A percentile compares a stretch with the other conserved stretches of the same genome.
These are phyloP conservation scores for Lathyrus oleraceus DNA, from an alignment of 306 rosid species.

Conservation along the genomic window DNA sequence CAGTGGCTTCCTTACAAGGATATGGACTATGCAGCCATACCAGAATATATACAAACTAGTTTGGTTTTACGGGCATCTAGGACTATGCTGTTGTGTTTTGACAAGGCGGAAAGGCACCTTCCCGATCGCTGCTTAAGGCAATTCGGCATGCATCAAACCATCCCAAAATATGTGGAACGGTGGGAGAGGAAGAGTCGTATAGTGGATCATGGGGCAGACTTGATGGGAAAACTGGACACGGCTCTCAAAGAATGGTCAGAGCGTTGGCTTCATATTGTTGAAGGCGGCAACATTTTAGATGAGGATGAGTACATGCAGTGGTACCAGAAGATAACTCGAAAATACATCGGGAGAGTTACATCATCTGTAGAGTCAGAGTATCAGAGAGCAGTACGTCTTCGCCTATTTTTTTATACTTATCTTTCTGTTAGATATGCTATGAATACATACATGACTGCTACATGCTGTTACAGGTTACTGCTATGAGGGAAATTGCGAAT, in stretches of 20 bases:
- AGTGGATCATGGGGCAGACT: slow-evolving; percentile 60
- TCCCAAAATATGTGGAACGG: slow-evolving; percentile 58
- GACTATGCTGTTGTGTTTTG: slow-evolving; percentile 78
- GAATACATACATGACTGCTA: slow-evolving; percentile 9
- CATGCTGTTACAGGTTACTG: slow-evolving; percentile 48
- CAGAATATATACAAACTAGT: slow-evolving; percentile 55
- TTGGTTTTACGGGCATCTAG: slow-evolving; percentile 57
- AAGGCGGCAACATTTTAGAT: slow-evolving; percentile 40
- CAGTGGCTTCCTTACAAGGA: slow-evolving; percentile 83
- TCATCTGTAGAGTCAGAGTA: slow-evolving; percentile 78
- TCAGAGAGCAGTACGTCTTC: slow-evolving; percentile 62
- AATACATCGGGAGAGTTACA: slow-evolving; percentile 63
- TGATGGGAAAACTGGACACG: slow-evolving; percentile 54
- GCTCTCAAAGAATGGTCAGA: slow-evolving; percentile 68
- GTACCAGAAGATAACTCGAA: slow-evolving; percentile 68
- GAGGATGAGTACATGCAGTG: slow-evolving; percentile 62
- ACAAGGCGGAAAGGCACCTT: slow-evolving; percentile 75
- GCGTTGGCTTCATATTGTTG: slow-evolving; percentile 45
- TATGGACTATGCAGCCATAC: slow-evolving; percentile 52
- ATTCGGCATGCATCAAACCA: slow-evolving; percentile 72
- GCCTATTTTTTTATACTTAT: neutral
- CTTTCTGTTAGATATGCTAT: slow-evolving; percentile 22
- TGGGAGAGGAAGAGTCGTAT: slow-evolving; percentile 79
- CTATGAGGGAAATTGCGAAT: slow-evolving; percentile 68
- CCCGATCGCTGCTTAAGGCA: slow-evolving; percentile 80